Percentiles rank a stretch among this genome's conserved stretches.
Conservation (phyloP, 129 eudicot genomes). For the Chrysanthemum seticuspe region DNA sequence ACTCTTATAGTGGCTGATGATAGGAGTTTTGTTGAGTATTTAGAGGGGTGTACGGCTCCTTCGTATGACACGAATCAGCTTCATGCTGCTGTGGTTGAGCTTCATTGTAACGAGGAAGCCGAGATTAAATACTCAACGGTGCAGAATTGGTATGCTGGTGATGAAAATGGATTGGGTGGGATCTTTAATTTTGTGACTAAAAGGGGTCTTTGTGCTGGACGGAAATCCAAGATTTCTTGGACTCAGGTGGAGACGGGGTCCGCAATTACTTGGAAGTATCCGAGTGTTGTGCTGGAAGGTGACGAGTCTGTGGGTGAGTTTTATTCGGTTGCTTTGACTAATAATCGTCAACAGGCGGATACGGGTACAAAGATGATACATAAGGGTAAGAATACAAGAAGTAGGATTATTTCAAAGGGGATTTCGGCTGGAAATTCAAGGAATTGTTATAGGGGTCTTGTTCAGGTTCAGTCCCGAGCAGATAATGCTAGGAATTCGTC, state of each 20-base stretch:
- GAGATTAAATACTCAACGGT: constrained; percentile 96
- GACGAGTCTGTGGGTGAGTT: constrained; percentile 95
- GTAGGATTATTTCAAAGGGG: constrained; percentile 96
- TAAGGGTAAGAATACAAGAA: constrained; percentile 93
- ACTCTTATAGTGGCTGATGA: constrained; percentile 96
- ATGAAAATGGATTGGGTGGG: constrained; percentile 90
- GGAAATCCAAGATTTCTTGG: constrained; percentile 92
- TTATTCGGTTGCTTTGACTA: constrained; percentile 95
- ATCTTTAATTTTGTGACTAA: constrained; percentile 90
- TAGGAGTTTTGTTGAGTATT: constrained; percentile 88
- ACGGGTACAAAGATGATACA: constrained; percentile 99
- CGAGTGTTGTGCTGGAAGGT: constrained; percentile 94
- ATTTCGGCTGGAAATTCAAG: constrained; percentile 95
- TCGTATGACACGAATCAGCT: constrained; percentile 94
- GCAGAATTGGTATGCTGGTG: constrained; percentile 99
- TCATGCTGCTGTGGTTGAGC: constrained; percentile 97
- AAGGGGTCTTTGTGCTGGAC: constrained; percentile 91
- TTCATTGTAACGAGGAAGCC: constrained; percentile 77
- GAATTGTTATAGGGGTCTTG: constrained; percentile 92
- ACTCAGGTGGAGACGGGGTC: constrained; percentile 99
- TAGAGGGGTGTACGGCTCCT: constrained; percentile 98
- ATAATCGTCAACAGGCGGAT: constrained; percentile 94
- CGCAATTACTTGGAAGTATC: constrained; percentile 98
- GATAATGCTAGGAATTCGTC: constrained; percentile 88
- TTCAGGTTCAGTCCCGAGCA: constrained; percentile 80